Base-by-base conservation (phyloP, 2,329 filamentous ascomycete species). In the Sclerotinia subarctica region DNA sequence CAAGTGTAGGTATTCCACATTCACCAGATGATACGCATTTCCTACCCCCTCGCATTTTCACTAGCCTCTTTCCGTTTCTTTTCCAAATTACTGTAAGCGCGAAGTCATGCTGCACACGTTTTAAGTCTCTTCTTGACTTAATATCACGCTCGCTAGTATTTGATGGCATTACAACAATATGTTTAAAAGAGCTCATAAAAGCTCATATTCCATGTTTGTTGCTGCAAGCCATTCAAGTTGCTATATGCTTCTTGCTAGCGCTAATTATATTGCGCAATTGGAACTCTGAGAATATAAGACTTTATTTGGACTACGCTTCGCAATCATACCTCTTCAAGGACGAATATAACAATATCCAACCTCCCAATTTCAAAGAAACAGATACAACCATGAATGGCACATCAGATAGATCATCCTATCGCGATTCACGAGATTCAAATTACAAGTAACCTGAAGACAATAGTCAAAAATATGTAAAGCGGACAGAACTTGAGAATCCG, bases 361-460 rank as follows among this genome's bases (percentile, higher is more conserved):
- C 0, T 0, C 8, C 24, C 15, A 26, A 8, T 21, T 17, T 1
- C n/a, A 26, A 51, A 26, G 13, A 24, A 51, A 5, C 2, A 46
- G 13, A 2, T n/a, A 26, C 4, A 54, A 49, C n/a, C 54, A 67
- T 68, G 49, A 44, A 69, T 49, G 59, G n/a, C n/a, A 69, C 69
- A 13, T 44, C 44, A n/a, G 68, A 70, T 26, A 29, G 29, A 29
- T 29, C 29, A 71, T 54, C 68, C 52, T 47, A 53, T 69, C 17
- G 68, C 68, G 19, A 38, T 52, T 4, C 64, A 71, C 56, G 64
- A 24, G 70, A 71, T 38, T 67, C 68, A 4, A 69, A 69, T 46
- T 24, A n/a, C 3, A 38, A 29, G 3, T 70, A 66, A 44, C 64
- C 69, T 3, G 51, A 64, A 35, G 29, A 67, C 2, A 59, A 38